Evolutionary conservation across 179 eudicot genomes (phyloP).

Genomic region (Patellifolia procumbens): DNA sequence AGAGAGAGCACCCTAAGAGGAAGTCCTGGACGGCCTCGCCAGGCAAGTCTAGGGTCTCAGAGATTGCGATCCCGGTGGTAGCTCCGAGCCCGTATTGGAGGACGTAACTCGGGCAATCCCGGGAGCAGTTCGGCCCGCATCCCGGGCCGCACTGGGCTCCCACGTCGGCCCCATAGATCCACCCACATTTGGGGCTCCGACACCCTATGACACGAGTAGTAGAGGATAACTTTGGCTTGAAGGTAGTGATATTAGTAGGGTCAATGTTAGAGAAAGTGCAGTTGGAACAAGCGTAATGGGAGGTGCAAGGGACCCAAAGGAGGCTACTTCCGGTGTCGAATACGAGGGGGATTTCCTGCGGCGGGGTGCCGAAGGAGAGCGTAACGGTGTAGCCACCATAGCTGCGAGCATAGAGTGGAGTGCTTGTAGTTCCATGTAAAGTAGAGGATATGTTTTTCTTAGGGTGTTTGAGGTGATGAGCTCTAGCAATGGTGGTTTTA

Average conservation of each 20-base stretch:
- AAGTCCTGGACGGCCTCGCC: slow-evolving; percentile 31
- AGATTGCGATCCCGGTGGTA: slow-evolving; percentile 47
- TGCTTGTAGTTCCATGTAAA: slow-evolving; percentile 20
- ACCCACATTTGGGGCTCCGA: slow-evolving; percentile 49
- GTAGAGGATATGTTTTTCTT: slow-evolving; percentile 17
- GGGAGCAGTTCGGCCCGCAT: slow-evolving; percentile 32
- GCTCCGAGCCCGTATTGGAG: slow-evolving; percentile 59
- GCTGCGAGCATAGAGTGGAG: slow-evolving; percentile 50
- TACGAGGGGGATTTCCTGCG: slow-evolving; percentile 50
- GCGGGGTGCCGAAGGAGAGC: slow-evolving; percentile 65
- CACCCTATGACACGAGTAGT: slow-evolving; percentile 48
- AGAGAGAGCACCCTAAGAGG: slow-evolving; percentile 59
- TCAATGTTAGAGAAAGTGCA: slow-evolving; percentile 43
- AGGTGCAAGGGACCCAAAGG: slow-evolving; percentile 70
- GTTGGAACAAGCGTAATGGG: slow-evolving; percentile 38
- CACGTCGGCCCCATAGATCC: slow-evolving; percentile 38
- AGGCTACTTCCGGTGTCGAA: slow-evolving; percentile 87
- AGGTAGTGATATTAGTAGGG: slow-evolving; percentile 34
- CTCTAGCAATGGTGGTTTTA: slow-evolving; percentile 50
- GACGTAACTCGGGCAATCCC: slow-evolving; percentile 56
- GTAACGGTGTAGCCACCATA: slow-evolving; percentile 71
- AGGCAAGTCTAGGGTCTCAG: slow-evolving; percentile 48
- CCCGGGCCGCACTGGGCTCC: slow-evolving; percentile 31
- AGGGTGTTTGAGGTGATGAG: slow-evolving; percentile 56
- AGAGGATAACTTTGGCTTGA: slow-evolving; percentile 52